Evolutionary conservation across 2,329 filamentous ascomycete species (phyloP), one percentile per base, ranked within the genome.

Genomic region (Aspergillus melleus): DNA sequence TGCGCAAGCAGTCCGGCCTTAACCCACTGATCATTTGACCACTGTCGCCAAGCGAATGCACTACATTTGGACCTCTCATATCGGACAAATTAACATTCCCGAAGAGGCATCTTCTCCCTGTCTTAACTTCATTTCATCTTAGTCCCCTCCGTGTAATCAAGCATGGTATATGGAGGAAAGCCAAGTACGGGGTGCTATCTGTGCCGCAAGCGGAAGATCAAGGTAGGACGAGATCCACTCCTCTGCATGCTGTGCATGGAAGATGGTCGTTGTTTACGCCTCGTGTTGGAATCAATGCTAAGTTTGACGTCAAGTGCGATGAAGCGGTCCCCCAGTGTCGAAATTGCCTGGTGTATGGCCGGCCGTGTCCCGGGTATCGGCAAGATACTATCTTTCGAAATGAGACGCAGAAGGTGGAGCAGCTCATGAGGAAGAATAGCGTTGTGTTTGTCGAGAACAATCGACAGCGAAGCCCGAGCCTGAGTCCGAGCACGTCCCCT

Each of bases 121-220:
- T 36, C 12, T 39, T n/a, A 16, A 2, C 6, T 5, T 6, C n/a
- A 19, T 24, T 46, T 47, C n/a, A 22, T 22, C 14, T 57, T 30
- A n/a, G 12, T 42, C 16, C 30, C 19, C 14, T 36, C 16, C n/a
- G 16, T 42, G 22, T 55, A 57, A 51, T 52, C 44, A 54, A 68
- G 36, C 49, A 78, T 78, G 76, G 76, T 78, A 52, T 78, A 78
- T 69, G 72, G 71, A 49, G 74, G 74, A 12, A 76, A 72, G 57
- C 73, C 74, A 49, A 77, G 74, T 64, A 75, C 72, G 42, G 74
- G 74, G 65, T 77, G 74, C 69, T 67, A 74, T 66, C 62, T 76
- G 57, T 77, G 74, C 67, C 74, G 74, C 60, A 75, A 72, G 57
- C 69, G 74, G 57, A 77, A 76, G 64, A 74, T 77, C 59, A 76